Base-by-base conservation (phyloP, 164 flowering plant genomes). In the Piper longum region DNA sequence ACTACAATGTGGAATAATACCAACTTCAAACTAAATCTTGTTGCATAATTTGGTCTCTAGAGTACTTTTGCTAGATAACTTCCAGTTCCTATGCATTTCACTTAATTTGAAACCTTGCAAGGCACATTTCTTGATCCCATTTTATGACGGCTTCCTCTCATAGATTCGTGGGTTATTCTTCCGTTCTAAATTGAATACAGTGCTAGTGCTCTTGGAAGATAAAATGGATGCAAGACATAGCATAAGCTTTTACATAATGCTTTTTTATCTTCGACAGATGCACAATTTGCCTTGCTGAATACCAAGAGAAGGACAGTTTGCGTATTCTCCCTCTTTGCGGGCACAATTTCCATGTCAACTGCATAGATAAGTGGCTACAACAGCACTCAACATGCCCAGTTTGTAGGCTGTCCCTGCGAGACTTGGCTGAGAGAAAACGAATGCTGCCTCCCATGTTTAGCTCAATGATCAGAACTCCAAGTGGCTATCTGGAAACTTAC, bases 301-400 rank as follows among this genome's bases (percentile, higher is more conserved):
- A 85, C 80, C 84, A 73, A 26, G 73, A 73, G n/a, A 88, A 88
- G 70, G 96, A 93, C 64, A 67, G 72, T 9, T 63, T 93, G 68
- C 88, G 99, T 13, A 81, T 90, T 42, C 91, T 93, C 36, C 99
- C 97, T 16, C 76, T 68, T 44, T 93, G 99, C 62, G 90, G 92
- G 13, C 99, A 93, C 73, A 83, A 77, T 54, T 93, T 93, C 76
- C 99, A 93, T 62, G 80, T 75, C 2, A 71, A 76, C 41, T 93
- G 99, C 79, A 90, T 93, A 71, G 99, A 88, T 75, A 80, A 82
- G 69, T 93, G 97, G 99, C 77, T 93, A 52, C 89, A 82, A 71
- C 95, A 87, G 73, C 88, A 90, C 67, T 79, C 86, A 54, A 90
- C 99, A 4, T 93, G 99, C 66, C 99, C 99, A 4, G 84, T 93